A percentile compares a stretch with the other conserved stretches of the same genome.
phyloP scores from a whole-genome alignment of 208 protist species.

The Wallacemonas sp. region DNA sequence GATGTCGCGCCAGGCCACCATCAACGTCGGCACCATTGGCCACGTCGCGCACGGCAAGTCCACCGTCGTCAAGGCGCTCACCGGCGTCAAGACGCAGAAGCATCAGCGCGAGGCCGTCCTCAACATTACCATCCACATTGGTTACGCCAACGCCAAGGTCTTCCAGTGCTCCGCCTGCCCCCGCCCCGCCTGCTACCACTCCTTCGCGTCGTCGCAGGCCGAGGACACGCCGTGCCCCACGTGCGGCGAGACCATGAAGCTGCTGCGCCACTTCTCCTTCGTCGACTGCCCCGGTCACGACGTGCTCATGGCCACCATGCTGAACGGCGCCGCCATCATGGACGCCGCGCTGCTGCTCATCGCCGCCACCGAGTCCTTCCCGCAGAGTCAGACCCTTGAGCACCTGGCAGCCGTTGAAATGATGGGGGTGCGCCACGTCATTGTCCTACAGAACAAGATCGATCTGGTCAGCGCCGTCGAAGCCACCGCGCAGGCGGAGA shows the following conservation, averaged over 20 bases:
- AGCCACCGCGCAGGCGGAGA: conserved; percentile 95
- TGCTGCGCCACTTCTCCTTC: conserved; percentile 97
- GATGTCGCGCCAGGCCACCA: conserved; percentile 99
- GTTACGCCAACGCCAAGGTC: conserved; percentile 99
- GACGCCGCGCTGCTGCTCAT: conserved; percentile 99
- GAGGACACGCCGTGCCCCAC: conserved; percentile 84
- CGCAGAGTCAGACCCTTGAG: conserved; percentile 94
- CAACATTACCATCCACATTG: conserved; percentile 99
- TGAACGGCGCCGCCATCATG: conserved; percentile 99
- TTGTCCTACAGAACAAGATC: conserved; percentile 99
- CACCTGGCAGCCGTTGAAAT: conserved; percentile 99
- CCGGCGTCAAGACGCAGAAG: conserved; percentile 98
- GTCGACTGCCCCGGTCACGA: conserved; percentile 99
- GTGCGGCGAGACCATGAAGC: conserved; percentile 67
- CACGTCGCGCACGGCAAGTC: conserved; percentile 99
- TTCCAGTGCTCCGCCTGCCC: conserved; percentile 87
- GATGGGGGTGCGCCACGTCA: conserved; percentile 98
- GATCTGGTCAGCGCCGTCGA: conserved; percentile 97
- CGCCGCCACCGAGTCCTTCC: conserved; percentile 99
- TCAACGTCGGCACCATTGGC: conserved; percentile 99
- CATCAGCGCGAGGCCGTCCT: conserved; percentile 99
- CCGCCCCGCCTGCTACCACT: conserved; percentile 94
- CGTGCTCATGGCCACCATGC: conserved; percentile 99
- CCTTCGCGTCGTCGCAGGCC: conserved; percentile 86
- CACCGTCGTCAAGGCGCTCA: conserved; percentile 99